Conservation (phyloP, 2,329 filamentous ascomycete species). For the Microsporum audouinii region DNA sequence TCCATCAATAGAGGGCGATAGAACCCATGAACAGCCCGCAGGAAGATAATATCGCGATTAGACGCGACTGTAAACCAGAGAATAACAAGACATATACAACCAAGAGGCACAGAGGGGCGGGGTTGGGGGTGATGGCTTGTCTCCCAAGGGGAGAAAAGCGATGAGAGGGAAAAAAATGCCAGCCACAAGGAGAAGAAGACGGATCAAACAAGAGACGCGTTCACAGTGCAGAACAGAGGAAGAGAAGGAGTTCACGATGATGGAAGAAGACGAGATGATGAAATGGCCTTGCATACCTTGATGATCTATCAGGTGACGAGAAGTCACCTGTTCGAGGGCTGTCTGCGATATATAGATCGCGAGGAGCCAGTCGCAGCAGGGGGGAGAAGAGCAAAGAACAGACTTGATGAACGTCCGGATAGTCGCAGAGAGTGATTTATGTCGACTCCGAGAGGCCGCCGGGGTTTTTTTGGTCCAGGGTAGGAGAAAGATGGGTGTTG, state of each 20-base stretch:
- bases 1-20: neutral
- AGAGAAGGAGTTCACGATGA: neutral
- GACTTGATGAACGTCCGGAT: neutral
- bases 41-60: neutral
- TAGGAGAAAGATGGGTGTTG: neutral
- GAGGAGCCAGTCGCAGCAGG: neutral
- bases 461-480: neutral
- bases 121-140: slow-evolving; percentile 4
- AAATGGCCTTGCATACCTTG: slow-evolving; percentile 10
- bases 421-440: neutral
- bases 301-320: slow-evolving; percentile 16
- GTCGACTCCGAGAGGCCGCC: neutral
- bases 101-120: neutral
- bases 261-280: slow-evolving; percentile 2
- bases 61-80: neutral
- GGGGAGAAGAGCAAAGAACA: neutral
- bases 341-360: slow-evolving; percentile 15
- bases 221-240: neutral
- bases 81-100: neutral
- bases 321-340: slow-evolving; percentile 14
- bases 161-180: neutral
- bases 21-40: neutral
- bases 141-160: neutral
- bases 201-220: neutral
- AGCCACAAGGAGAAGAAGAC: neutral